Conservation (phyloP, 805 yeast species). For the Huiozyma sinensis region DNA sequence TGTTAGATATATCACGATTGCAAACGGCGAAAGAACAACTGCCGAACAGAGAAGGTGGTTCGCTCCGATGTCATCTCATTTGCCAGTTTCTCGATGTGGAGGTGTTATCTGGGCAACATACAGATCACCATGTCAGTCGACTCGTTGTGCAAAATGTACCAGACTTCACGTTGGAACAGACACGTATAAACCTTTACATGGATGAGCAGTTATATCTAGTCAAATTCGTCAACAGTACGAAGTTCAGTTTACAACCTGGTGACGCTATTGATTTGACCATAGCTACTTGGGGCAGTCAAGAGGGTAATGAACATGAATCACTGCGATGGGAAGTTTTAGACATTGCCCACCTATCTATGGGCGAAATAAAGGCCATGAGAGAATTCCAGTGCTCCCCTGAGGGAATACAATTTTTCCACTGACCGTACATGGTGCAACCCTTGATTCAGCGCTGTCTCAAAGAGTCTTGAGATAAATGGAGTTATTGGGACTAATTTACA, state of each 20-base stretch:
- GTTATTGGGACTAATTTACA: no score
- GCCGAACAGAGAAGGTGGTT: background rate
- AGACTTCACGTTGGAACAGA: background rate
- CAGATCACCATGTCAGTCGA: constrained; percentile 4
- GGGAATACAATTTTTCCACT: background rate
- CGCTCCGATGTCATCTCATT: constrained; percentile 6
- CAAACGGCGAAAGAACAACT: background rate
- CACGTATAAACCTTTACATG: constrained; percentile 1
- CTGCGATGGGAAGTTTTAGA: constrained; percentile 9
- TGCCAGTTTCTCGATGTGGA: constrained; percentile 12
- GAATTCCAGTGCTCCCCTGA: constrained; percentile 4
- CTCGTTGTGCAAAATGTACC: background rate
- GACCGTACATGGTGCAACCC: no score
- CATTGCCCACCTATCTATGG: constrained; percentile 4
- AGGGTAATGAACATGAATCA: background rate
- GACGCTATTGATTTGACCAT: constrained; percentile 11
- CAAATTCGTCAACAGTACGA: background rate
- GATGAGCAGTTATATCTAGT: constrained; percentile 1
- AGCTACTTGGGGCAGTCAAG: constrained; percentile 3
- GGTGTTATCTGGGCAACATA: background rate
- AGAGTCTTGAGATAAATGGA: no score
- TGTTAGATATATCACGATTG: constrained; percentile 5
- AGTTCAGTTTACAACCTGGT: constrained; percentile 5
- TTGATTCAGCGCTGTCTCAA: no score
- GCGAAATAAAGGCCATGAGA: constrained; percentile 8